Evolutionary conservation across 805 yeast genomes (phyloP), one percentile per base, ranked within the genome.

Genomic region (Debaryomyces hansenii): DNA sequence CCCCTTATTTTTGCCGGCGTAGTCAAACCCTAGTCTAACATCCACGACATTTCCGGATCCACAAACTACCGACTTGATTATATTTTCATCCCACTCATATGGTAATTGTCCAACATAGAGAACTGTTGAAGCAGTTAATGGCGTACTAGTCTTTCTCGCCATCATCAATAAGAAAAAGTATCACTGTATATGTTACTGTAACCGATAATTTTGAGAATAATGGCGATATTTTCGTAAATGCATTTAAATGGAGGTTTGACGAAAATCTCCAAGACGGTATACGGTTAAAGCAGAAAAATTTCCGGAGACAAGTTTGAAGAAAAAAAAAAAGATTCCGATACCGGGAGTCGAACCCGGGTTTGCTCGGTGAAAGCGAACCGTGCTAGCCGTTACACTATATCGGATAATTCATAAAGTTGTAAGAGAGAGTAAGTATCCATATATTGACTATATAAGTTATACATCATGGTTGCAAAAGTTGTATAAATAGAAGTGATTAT

Each of bases 341-440:
- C 88, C 85, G 87, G 87, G 87, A 82, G 86, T 83, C 86, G 87
- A 83, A 83, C 87, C 87, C 87, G 85, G 77, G 77, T 72, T 60
- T 72, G 77, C 77, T 71, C 76, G 73, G 77, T 72, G 77, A 72
- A 69, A 72, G 77, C 73, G 75, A 71, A 71, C 77, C 74, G 77
- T 72, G 77, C 69, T 72, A 72, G 71, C 77, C 77, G 75, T 70
- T 72, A 72, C 77, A 72, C 77, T 69, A 72, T n/a, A n/a, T n/a
- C n/a, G n/a, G n/a, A n/a, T n/a, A n/a, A n/a, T n/a, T n/a, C n/a
- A n/a, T n/a, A n/a, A n/a, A n/a, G n/a, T n/a, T n/a, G n/a, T n/a
- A n/a, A n/a, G n/a, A n/a, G n/a, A n/a, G n/a, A n/a, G n/a, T n/a
- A n/a, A n/a, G n/a, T n/a, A n/a, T n/a, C n/a, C n/a, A n/a, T n/a